phyloP scores from a whole-genome alignment of 805 yeast species.

The Zygoascus bituminiphila region DNA sequence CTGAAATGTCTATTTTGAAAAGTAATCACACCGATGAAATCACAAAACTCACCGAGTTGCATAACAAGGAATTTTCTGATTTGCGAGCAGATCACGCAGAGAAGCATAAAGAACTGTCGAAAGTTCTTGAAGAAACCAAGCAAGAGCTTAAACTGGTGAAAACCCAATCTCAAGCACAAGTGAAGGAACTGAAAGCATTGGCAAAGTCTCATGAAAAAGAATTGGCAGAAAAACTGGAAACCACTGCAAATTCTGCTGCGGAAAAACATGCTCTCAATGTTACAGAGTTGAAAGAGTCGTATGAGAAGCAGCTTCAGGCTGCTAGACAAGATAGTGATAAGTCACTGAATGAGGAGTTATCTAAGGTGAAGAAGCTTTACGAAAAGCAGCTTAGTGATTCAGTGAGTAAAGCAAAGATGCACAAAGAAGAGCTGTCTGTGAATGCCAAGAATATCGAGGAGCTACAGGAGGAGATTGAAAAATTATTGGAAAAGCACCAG shows the following conservation, averaged over 20 bases:
- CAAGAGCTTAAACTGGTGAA: not conserved
- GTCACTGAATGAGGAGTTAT: not conserved
- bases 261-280: not conserved
- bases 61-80: not conserved
- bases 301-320: not conserved
- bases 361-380: not conserved
- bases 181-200: not conserved
- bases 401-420: not conserved
- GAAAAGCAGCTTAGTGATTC: not conserved
- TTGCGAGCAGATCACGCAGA: not conserved
- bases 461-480: slow-evolving; percentile 1
- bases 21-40: not conserved
- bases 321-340: not conserved
- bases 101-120: not conserved
- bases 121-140: not conserved
- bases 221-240: not conserved
- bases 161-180: not conserved
- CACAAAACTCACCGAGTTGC: not conserved
- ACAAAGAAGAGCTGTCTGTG: not conserved
- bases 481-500: not conserved
- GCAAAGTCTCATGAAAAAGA: not conserved
- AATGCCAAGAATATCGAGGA: not conserved
- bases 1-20: not conserved
- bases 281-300: not conserved
- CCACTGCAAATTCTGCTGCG: not conserved